A percentile compares a stretch with the other conserved stretches of the same genome.
These are phyloP conservation scores for Metarhizium anisopliae DNA, from an alignment of 2,329 filamentous ascomycete species.

Conservation along the genomic window DNA sequence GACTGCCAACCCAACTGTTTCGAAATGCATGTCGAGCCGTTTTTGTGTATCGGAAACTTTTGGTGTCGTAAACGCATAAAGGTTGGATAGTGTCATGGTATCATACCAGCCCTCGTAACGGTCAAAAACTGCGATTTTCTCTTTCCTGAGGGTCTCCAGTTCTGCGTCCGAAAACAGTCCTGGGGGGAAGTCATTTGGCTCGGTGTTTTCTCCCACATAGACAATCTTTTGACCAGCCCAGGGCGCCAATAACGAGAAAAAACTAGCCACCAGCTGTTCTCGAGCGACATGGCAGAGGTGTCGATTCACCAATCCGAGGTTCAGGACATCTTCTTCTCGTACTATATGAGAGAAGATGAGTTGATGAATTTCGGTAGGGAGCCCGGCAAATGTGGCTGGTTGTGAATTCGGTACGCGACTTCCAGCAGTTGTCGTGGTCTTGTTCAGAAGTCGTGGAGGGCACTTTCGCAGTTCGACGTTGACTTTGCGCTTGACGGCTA, in stretches of 20 bases:
- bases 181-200: conserved; percentile 1
- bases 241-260: fast-evolving
- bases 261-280: not conserved
- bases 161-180: conserved; percentile 3
- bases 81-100: not conserved
- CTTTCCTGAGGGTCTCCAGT: not conserved
- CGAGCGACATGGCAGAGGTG: not conserved
- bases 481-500: not conserved
- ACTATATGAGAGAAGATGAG: not conserved
- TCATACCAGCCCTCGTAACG: too few relatives aligned
- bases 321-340: not conserved
- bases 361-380: not conserved
- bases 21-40: too few relatives aligned
- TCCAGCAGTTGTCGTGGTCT: not conserved
- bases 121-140: too few relatives aligned
- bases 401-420: not conserved
- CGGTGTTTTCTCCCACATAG: conserved; percentile 4
- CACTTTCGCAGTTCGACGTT: not conserved
- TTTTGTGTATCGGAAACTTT: not conserved
- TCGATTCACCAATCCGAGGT: not conserved
- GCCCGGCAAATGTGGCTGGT: not conserved
- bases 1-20: too few relatives aligned
- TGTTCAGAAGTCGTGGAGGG: not conserved
- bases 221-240: conserved; percentile 6
- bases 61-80: not conserved